Evolutionary conservation across 106 monocot species (phyloP).

Genomic region (Agapanthus africanus): DNA sequence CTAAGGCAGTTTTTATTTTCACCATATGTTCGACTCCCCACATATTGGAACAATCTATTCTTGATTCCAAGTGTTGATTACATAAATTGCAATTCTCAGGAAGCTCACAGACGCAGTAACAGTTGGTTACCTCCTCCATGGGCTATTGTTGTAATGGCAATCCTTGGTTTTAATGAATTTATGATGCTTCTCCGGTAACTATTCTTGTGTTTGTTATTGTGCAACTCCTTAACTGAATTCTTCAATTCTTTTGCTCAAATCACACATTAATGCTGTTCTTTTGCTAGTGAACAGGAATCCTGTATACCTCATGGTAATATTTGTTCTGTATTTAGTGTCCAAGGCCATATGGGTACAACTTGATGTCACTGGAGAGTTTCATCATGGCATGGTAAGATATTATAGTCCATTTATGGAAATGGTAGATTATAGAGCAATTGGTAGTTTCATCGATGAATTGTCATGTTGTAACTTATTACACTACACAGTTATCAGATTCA

Average conservation of each 20-base stretch:
- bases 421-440: neutral
- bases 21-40: neutral
- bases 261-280: neutral
- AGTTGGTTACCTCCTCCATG: slow-evolving; percentile 64
- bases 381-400: slow-evolving; percentile 50
- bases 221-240: neutral
- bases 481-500: too few species aligned
- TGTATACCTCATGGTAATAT: slow-evolving; percentile 41
- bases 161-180: slow-evolving; percentile 71
- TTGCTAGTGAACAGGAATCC: slow-evolving; percentile 48
- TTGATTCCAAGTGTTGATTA: neutral
- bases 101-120: slow-evolving; percentile 52
- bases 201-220: neutral
- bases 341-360: slow-evolving; percentile 50
- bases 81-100: slow-evolving; percentile 24
- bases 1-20: neutral
- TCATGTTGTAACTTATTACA: neutral
- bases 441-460: neutral
- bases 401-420: neutral
- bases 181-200: slow-evolving; percentile 60
- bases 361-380: slow-evolving; percentile 46
- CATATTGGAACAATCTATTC: neutral
- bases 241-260: neutral
- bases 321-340: slow-evolving; percentile 38
- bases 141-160: slow-evolving; percentile 47